Evolutionary conservation across 2,329 filamentous ascomycete genomes (phyloP).

Genomic region (Emydomyces testavorans): DNA sequence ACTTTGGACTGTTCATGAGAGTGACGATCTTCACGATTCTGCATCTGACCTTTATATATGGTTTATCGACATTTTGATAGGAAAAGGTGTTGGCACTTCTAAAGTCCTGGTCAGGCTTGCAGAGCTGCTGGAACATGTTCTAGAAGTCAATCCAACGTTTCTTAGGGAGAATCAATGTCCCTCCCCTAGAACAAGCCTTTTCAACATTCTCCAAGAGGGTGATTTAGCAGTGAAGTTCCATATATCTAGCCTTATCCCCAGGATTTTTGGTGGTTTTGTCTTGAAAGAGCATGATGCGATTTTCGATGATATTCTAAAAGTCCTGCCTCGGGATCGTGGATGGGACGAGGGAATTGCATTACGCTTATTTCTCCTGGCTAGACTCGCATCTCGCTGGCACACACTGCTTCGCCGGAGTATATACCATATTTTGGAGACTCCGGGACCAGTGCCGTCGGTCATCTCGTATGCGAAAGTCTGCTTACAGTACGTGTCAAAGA

Average conservation of each 20-base stretch:
- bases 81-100: slow-evolving; percentile 57
- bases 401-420: slow-evolving; percentile 76
- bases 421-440: slow-evolving; percentile 88
- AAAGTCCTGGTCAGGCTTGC: slow-evolving; percentile 56
- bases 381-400: slow-evolving; percentile 70
- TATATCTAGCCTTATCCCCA: slow-evolving; percentile 57
- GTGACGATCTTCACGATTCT: slow-evolving; percentile 50
- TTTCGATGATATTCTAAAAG: slow-evolving; percentile 70
- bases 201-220: slow-evolving; percentile 57
- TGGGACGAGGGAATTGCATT: slow-evolving; percentile 75
- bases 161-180: slow-evolving; percentile 48
- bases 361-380: slow-evolving; percentile 62
- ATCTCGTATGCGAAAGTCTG: slow-evolving; percentile 61
- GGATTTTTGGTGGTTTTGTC: slow-evolving; percentile 70
- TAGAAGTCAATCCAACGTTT: slow-evolving; percentile 57
- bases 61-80: slow-evolving; percentile 57
- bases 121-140: slow-evolving; percentile 56
- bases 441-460: slow-evolving; percentile 57
- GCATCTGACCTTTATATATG: slow-evolving; percentile 69
- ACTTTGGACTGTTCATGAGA: slow-evolving; percentile 49
- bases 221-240: slow-evolving; percentile 63
- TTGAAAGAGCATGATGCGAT: slow-evolving; percentile 72
- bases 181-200: slow-evolving; percentile 58
- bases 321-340: slow-evolving; percentile 59
- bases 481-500: slow-evolving; percentile 52